phyloP scores from a whole-genome alignment of 441 rosid genomes.

The Populus hybrid region DNA sequence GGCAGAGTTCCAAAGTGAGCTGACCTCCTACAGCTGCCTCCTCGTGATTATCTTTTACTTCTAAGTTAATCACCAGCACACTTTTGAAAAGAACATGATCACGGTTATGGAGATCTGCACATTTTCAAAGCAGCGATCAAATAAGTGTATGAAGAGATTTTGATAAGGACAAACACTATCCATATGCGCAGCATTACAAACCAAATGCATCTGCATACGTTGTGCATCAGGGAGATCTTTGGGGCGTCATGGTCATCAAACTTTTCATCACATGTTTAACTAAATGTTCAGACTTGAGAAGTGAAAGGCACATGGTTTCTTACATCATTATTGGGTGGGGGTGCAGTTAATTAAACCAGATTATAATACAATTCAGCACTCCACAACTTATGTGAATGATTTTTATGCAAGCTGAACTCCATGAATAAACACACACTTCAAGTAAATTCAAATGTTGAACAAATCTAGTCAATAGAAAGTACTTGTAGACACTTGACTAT shows the following conservation, averaged over 20 bases:
- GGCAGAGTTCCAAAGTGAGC: conserved; percentile 79
- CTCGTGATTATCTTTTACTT: conserved; percentile 94
- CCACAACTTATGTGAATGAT: neutral
- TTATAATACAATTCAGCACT: neutral
- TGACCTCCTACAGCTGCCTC: conserved; percentile 91
- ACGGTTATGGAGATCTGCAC: conserved; percentile 75
- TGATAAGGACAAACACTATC: neutral
- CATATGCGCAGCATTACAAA: neutral
- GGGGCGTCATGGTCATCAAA: neutral
- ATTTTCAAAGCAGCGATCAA: conserved; percentile 3
- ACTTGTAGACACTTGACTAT: neutral
- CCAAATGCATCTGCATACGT: neutral
- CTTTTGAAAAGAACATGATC: conserved; percentile 65
- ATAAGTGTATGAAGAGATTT: neutral
- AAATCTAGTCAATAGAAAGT: neutral
- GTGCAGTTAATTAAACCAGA: neutral
- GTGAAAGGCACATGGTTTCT: too few relatives aligned
- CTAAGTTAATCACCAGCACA: conserved; percentile 81
- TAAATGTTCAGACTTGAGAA: too few relatives aligned
- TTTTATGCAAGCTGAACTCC: neutral
- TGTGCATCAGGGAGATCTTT: neutral
- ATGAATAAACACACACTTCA: neutral
- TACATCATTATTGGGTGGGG: too few relatives aligned
- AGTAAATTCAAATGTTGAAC: neutral
- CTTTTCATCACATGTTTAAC: too few relatives aligned